phyloP scores from a whole-genome alignment of 352 stramenopile genomes.

The Aphanomyces invadans region DNA sequence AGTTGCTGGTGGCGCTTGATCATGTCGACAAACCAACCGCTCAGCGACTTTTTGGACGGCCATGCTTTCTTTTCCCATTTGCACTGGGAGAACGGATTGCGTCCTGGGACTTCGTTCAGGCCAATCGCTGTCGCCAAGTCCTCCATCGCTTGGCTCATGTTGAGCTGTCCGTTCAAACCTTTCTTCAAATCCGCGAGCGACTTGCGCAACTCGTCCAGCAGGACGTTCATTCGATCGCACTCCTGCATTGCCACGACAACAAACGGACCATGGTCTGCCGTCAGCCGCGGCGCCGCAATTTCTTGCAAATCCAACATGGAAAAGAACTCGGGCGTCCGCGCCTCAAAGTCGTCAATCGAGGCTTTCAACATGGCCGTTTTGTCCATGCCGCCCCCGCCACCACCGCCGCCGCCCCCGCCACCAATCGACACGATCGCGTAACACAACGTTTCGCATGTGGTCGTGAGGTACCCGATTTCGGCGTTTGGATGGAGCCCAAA shows the following conservation, averaged over 20 bases:
- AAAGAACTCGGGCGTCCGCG: slow-evolving; percentile 87
- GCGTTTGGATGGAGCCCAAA: slow-evolving; percentile 94
- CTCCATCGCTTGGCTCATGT: slow-evolving; percentile 94
- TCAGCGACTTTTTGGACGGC: slow-evolving; percentile 90
- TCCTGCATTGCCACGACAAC: slow-evolving; percentile 93
- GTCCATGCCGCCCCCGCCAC: slow-evolving; percentile 49
- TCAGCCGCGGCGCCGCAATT: slow-evolving; percentile 80
- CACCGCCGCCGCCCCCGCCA: slow-evolving; percentile 45
- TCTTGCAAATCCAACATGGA: slow-evolving; percentile 89
- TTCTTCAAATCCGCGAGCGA: slow-evolving; percentile 93
- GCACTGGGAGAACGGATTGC: slow-evolving; percentile 93
- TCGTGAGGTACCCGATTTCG: slow-evolving; percentile 93
- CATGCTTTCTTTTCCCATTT: slow-evolving; percentile 95
- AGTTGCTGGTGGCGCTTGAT: slow-evolving; percentile 88
- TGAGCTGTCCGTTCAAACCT: slow-evolving; percentile 91
- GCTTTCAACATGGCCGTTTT: slow-evolving; percentile 67
- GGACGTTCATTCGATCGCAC: slow-evolving; percentile 91
- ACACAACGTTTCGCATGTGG: slow-evolving; percentile 87
- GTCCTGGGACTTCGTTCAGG: slow-evolving; percentile 90
- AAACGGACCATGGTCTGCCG: slow-evolving; percentile 85
- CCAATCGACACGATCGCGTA: slow-evolving; percentile 90
- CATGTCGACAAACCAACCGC: slow-evolving; percentile 90
- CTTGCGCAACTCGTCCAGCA: slow-evolving; percentile 87
- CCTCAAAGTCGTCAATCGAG: slow-evolving; percentile 88
- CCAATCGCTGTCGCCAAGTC: slow-evolving; percentile 87